Conservation (phyloP, 306 rosid genomes). For the Pyrus betulifolia region DNA sequence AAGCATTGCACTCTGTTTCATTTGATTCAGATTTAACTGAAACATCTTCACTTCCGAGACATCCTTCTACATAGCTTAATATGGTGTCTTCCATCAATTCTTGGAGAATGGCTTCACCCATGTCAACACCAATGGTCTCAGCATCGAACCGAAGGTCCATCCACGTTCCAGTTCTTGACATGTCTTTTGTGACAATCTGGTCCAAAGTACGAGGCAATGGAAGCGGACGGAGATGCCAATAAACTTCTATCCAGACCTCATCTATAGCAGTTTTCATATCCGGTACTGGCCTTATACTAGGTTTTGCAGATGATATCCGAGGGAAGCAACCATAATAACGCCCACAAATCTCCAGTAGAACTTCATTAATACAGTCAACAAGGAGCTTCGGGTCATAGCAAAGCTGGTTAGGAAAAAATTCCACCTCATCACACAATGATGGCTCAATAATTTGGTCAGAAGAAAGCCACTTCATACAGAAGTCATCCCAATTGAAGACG, state of each 20-base stretch:
- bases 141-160: slow-evolving; percentile 62
- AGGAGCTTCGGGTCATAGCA: slow-evolving; percentile 62
- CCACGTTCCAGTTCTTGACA: slow-evolving; percentile 64
- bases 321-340: slow-evolving; percentile 48
- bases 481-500: slow-evolving; percentile 49
- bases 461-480: slow-evolving; percentile 51
- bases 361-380: slow-evolving; percentile 59
- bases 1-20: slow-evolving; percentile 17
- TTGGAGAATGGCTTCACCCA: slow-evolving; percentile 65
- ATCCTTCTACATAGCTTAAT: slow-evolving; percentile 34
- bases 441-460: slow-evolving; percentile 70
- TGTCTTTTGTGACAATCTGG: slow-evolving; percentile 73
- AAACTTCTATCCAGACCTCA: slow-evolving; percentile 59
- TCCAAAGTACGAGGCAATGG: slow-evolving; percentile 69
- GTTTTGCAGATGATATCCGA: slow-evolving; percentile 42
- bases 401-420: slow-evolving; percentile 42
- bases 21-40: slow-evolving; percentile 18
- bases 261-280: slow-evolving; percentile 30
- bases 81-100: slow-evolving; percentile 69
- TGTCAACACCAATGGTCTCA: slow-evolving; percentile 57
- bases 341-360: slow-evolving; percentile 55
- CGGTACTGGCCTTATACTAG: slow-evolving; percentile 38
- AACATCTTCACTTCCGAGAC: slow-evolving; percentile 16
- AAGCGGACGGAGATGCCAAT: slow-evolving; percentile 67
- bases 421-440: slow-evolving; percentile 47